A percentile compares a stretch with the other conserved stretches of the same genome.
phyloP scores from a whole-genome alignment of 768 basidiomycete species.

The Tricholoma flavovirens region DNA sequence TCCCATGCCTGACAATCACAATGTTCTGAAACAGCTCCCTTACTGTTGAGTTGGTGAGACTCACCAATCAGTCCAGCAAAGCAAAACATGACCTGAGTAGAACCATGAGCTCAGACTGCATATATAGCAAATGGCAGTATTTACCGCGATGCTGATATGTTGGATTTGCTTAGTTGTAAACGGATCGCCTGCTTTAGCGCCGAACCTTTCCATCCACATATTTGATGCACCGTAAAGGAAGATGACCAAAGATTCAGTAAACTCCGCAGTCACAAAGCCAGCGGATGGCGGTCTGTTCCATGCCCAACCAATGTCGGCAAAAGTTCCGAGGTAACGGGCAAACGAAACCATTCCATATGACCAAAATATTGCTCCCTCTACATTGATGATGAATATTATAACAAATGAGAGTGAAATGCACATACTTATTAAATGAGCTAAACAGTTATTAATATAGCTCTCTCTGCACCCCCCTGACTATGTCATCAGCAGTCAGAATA shows the following conservation, averaged over 20 bases:
- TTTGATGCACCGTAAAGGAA: constrained; percentile 88
- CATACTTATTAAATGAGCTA: constrained; percentile 90
- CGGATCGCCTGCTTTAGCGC: constrained; percentile 72
- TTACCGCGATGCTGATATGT: constrained; percentile 88
- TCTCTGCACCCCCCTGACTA: constrained; percentile 68
- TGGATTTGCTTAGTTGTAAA: constrained; percentile 90
- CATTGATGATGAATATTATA: constrained; percentile 5
- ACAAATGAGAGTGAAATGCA: constrained; percentile 7
- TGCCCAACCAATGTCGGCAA: constrained; percentile 86
- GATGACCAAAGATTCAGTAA: constrained; percentile 74
- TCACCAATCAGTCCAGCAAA: constrained; percentile 79
- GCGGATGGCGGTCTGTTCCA: constrained; percentile 74
- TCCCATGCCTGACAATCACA: constrained; percentile 47
- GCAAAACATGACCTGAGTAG: constrained; percentile 79
- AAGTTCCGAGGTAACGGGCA: constrained; percentile 91
- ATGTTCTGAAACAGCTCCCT: background rate
- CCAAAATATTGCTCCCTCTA: constrained; percentile 92
- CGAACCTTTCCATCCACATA: constrained; percentile 97
- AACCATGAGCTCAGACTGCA: background rate
- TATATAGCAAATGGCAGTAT: constrained; percentile 9
- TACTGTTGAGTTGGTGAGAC: background rate
- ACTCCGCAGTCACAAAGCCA: constrained; percentile 58
- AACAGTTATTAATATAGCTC: constrained; percentile 72
- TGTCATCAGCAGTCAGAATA: constrained; percentile 6
- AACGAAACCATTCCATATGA: constrained; percentile 85